Conservation (phyloP, 805 yeast species). For the Candida anglica region DNA sequence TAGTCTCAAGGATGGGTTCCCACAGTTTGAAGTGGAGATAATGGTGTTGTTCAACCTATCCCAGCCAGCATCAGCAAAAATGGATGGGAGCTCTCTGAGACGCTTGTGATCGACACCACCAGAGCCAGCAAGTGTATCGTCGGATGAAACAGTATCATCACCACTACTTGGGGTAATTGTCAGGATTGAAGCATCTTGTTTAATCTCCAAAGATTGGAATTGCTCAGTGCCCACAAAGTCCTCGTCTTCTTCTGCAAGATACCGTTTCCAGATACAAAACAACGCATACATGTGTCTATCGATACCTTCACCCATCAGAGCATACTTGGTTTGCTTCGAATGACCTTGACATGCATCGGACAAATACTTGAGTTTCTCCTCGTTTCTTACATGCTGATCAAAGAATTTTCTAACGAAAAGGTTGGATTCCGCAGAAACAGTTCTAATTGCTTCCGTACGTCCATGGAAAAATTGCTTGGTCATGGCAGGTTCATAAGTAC, state of each 20-base stretch:
- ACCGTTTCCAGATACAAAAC: slow-evolving; percentile 81
- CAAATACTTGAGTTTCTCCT: slow-evolving; percentile 56
- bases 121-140: slow-evolving; percentile 21
- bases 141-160: slow-evolving; percentile 17
- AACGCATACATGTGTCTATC: slow-evolving; percentile 88
- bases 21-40: slow-evolving; percentile 62
- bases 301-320: slow-evolving; percentile 81
- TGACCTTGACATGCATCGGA: slow-evolving; percentile 71
- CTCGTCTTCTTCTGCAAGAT: slow-evolving; percentile 28
- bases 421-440: slow-evolving; percentile 78
- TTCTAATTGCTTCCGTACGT: slow-evolving; percentile 86
- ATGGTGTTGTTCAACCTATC: slow-evolving; percentile 75
- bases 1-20: slow-evolving; percentile 54
- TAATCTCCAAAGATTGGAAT: slow-evolving; percentile 9
- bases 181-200: slow-evolving; percentile 19
- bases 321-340: slow-evolving; percentile 58
- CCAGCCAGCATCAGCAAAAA: slow-evolving; percentile 88
- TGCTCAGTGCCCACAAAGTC: too few relatives aligned
- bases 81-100: slow-evolving; percentile 51
- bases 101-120: too few relatives aligned
- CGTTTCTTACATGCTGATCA: slow-evolving; percentile 55
- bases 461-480: slow-evolving; percentile 85
- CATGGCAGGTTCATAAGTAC: slow-evolving; percentile 96
- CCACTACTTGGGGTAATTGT: slow-evolving; percentile 15
- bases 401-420: slow-evolving; percentile 81